Evolutionary conservation across 371 early-diverging fungal genomes (phyloP).

Genomic region (Smittium culicis): DNA sequence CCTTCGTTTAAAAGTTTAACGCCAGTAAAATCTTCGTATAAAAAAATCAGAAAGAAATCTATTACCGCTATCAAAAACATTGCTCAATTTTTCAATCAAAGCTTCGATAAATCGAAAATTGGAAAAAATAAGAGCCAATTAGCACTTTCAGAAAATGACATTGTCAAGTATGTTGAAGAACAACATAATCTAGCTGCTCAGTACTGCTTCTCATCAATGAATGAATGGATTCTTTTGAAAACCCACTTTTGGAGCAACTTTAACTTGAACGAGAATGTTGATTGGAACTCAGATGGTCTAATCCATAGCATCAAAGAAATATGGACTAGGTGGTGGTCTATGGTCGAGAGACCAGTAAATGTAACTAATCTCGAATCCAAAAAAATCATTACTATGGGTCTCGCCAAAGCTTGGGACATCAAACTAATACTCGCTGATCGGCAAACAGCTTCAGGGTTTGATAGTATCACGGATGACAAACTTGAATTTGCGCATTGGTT

Average conservation of each 20-base stretch:
- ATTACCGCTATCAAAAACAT: not conserved
- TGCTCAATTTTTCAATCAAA: not conserved
- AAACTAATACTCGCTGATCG: not conserved
- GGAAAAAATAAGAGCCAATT: not conserved
- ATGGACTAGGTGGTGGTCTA: not conserved
- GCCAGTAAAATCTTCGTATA: not conserved
- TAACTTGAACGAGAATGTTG: not conserved
- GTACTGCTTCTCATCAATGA: not conserved
- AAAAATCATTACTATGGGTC: not conserved
- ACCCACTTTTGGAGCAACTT: not conserved
- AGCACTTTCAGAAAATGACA: not conserved
- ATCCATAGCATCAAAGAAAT: not conserved
- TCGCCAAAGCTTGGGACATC: not conserved
- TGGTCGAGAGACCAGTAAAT: not conserved
- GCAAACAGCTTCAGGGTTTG: not conserved
- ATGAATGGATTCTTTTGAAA: not conserved
- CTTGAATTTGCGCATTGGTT: slow-evolving; percentile 1
- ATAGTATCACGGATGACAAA: not conserved
- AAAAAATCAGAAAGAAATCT: not conserved
- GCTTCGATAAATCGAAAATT: not conserved
- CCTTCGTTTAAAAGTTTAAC: not conserved
- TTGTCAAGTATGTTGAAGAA: not conserved
- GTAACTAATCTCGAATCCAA: not conserved
- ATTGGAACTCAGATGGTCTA: not conserved
- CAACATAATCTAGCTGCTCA: not conserved